These are phyloP conservation scores for Starmera stellimalicola DNA, from an alignment of 1,139 yeast species.

Conservation along the genomic window DNA sequence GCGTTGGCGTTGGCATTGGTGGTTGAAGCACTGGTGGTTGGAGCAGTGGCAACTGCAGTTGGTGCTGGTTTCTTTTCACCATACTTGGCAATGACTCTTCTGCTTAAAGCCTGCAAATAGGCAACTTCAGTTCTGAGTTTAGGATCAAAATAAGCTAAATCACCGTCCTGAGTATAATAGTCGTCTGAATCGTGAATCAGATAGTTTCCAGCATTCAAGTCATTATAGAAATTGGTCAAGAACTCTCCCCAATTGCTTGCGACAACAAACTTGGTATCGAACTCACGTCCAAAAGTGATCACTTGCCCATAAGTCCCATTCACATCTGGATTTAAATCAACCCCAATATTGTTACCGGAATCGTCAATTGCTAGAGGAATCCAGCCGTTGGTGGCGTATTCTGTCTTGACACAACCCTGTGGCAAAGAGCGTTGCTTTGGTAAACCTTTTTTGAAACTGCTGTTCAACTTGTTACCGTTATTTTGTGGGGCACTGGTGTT, in stretches of 20 bases:
- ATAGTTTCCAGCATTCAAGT: constrained; percentile 72
- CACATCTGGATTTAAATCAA: constrained; percentile 80
- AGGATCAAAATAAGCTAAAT: constrained; percentile 53
- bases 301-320: constrained; percentile 76
- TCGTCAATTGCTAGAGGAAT: constrained; percentile 82
- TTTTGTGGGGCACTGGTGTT: constrained; percentile 5
- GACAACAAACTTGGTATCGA: constrained; percentile 68
- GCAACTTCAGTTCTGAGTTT: constrained; percentile 39
- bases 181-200: constrained; percentile 51
- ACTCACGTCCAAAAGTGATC: constrained; percentile 81
- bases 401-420: constrained; percentile 56
- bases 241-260: constrained; percentile 86
- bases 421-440: constrained; percentile 72
- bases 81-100: constrained; percentile 25
- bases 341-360: constrained; percentile 83
- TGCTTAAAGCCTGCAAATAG: constrained; percentile 56
- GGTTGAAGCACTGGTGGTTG: constrained; percentile 4
- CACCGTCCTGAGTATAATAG: constrained; percentile 62
- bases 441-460: constrained; percentile 23
- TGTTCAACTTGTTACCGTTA: constrained; percentile 2
- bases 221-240: constrained; percentile 70
- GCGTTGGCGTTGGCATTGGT: constrained; percentile 1
- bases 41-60: constrained; percentile 5
- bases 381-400: constrained; percentile 85
- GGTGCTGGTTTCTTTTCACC: constrained; percentile 12